Conservation (phyloP, 2,329 filamentous ascomycete species). For the Amauroascus niger region DNA sequence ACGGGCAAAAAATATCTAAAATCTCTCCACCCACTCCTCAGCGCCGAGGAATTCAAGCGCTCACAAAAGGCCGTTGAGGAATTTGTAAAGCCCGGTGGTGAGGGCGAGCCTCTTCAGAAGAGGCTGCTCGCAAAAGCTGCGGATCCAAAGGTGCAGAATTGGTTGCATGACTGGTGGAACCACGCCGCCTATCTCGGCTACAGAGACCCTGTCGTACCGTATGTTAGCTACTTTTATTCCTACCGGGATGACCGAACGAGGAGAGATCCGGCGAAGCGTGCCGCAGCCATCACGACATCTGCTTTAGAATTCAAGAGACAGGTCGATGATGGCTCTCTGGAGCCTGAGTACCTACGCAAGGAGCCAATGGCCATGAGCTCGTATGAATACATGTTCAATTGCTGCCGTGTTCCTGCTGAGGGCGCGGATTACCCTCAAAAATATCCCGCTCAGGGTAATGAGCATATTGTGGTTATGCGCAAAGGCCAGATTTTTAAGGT, state of each 20-base stretch:
- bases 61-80: slow-evolving; percentile 74
- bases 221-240: slow-evolving; percentile 99
- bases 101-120: slow-evolving; percentile 76
- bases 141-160: slow-evolving; percentile 77
- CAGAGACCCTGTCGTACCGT: slow-evolving; percentile 90
- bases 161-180: slow-evolving; percentile 99
- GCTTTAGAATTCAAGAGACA: slow-evolving; percentile 89
- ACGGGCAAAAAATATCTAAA: slow-evolving; percentile 56
- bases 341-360: slow-evolving; percentile 98
- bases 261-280: slow-evolving; percentile 81
- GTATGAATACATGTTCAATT: slow-evolving; percentile 99
- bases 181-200: slow-evolving; percentile 84
- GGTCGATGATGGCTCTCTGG: slow-evolving; percentile 70
- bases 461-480: slow-evolving; percentile 80
- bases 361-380: slow-evolving; percentile 96
- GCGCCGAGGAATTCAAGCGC: slow-evolving; percentile 47
- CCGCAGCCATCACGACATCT: slow-evolving; percentile 77
- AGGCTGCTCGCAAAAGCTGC: slow-evolving; percentile 70
- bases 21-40: slow-evolving; percentile 55
- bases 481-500: slow-evolving; percentile 99
- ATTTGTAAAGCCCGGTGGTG: slow-evolving; percentile 78
- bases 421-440: slow-evolving; percentile 77
- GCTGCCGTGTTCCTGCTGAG: slow-evolving; percentile 70
- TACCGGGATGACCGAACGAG: slow-evolving; percentile 86
- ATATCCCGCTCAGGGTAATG: slow-evolving; percentile 62